Evolutionary conservation across 2,329 filamentous ascomycete species (phyloP).

Genomic region (Pseudonectria buxi): DNA sequence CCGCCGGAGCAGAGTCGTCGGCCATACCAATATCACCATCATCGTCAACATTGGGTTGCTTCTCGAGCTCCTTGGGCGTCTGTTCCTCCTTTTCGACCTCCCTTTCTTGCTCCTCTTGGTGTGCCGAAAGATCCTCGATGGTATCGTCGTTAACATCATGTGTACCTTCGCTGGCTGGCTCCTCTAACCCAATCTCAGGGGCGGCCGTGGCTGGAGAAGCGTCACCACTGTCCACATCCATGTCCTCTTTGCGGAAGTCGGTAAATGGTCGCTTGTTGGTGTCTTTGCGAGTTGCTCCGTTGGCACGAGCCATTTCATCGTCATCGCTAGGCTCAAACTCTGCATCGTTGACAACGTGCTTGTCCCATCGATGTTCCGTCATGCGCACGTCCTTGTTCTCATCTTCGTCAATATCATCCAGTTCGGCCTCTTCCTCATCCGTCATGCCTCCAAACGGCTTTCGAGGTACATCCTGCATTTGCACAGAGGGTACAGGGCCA

Average conservation of each 20-base stretch:
- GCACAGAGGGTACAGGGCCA: constrained; percentile 79
- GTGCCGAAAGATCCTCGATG: constrained; percentile 36
- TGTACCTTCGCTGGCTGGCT: constrained; percentile 22
- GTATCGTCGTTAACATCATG: constrained; percentile 34
- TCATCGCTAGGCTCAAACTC: constrained; percentile 87
- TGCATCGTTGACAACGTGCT: constrained; percentile 66
- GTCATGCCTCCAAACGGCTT: constrained; percentile 56
- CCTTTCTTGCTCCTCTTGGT: constrained; percentile 19
- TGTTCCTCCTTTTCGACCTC: constrained; percentile 13
- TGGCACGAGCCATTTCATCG: constrained; percentile 67
- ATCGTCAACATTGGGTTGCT: constrained; percentile 31
- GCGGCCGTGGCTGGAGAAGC: constrained; percentile 31
- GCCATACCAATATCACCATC: constrained; percentile 49
- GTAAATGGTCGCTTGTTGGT: constrained; percentile 45
- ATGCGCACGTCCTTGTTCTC: constrained; percentile 76
- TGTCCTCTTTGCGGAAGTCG: constrained; percentile 41
- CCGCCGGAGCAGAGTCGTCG: constrained; percentile 26
- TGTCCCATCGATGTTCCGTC: constrained; percentile 77
- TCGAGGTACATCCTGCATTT: constrained; percentile 72
- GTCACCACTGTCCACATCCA: constrained; percentile 31
- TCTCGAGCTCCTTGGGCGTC: constrained; percentile 13
- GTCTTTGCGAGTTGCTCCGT: constrained; percentile 58
- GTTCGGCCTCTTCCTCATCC: constrained; percentile 59
- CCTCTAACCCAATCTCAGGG: constrained; percentile 24
- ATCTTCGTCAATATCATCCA: constrained; percentile 72